Evolutionary conservation across 2,329 filamentous ascomycete genomes (phyloP), one percentile per base, ranked within the genome.

Genomic region (Ophiostoma angusticollis): DNA sequence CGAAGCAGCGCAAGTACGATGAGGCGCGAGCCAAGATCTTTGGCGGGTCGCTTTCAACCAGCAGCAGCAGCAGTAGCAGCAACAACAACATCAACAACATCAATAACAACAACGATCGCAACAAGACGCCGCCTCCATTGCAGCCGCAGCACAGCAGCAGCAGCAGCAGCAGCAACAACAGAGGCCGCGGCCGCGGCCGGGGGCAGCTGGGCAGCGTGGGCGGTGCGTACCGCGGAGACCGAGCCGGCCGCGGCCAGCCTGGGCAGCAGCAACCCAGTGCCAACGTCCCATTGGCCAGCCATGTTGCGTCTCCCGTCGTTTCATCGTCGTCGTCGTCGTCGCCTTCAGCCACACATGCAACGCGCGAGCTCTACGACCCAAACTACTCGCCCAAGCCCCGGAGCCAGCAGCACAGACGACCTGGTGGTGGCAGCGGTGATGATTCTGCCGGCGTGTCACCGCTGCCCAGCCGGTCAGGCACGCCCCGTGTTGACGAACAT

Each of bases 1-100:
- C 93, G 62, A 94, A 91, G 63, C 83, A 93, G 63, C 78, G 78
- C 41, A 81, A 82, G 44, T 95, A 95, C 56, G 83, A 93, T 45
- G 86, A 94, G 62, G 84, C 79, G 6, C 72, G 89, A 22, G 84
- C 89, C 50, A 81, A 86, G 55, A 79, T 95, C 40, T 89, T 95
- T 58, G 86, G 86, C 16, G 75, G 45, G 45, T 36, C 45, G 7
- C 19, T 39, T n/a, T 41, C 43, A 6, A 7, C 35, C 3, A 34
- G 23, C 22, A n/a, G 19, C 35, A 40, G 3, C 31, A 73, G 17
- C 52, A 49, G 23, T 47, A 54, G 5, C 52, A 53, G 45, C 16
- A 17, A 40, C 27, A 11, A 17, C 32, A 11, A 35, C 35, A 24
- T n/a, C 24, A 27, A n/a, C 24, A 21, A 28, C 23, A 18, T 4